phyloP scores from a whole-genome alignment of 2,329 filamentous ascomycete species.

The Diaporthe destruens region DNA sequence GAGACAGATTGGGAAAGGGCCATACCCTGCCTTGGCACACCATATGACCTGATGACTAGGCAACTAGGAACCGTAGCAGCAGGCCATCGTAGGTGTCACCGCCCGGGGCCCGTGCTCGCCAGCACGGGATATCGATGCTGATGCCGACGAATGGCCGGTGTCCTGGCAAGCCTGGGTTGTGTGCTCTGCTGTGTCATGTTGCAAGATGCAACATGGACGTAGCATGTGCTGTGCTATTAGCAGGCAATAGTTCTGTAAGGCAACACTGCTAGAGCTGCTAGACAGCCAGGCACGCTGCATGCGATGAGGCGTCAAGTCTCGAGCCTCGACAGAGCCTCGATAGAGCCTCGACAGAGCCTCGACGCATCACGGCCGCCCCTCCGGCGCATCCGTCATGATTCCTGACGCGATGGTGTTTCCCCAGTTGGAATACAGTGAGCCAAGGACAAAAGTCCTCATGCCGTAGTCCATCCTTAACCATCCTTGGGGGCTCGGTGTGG shows the following conservation, averaged over 20 bases:
- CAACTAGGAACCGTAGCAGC: constrained; percentile 15
- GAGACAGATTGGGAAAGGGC: constrained; percentile 26
- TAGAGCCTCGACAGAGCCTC: too few relatives aligned
- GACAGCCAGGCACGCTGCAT: not conserved
- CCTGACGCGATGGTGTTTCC: constrained; percentile 9
- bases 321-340: not conserved
- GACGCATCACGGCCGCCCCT: constrained; percentile 1
- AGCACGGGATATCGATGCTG: not conserved
- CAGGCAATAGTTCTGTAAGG: not conserved
- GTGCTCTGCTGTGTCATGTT: constrained; percentile 18
- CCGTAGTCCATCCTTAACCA: constrained; percentile 9
- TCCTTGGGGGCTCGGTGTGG: constrained; percentile 19
- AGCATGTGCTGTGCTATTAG: not conserved
- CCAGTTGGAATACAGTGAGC: constrained; percentile 22
- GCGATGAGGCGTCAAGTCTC: constrained; percentile 1
- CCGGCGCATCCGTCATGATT: constrained; percentile 4
- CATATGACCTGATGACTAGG: constrained; percentile 35
- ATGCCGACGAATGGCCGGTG: constrained; percentile 15
- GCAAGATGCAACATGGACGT: constrained; percentile 16
- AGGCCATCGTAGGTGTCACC: constrained; percentile 11
- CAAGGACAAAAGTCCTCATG: not conserved
- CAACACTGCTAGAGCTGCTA: not conserved
- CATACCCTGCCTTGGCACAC: constrained; percentile 7
- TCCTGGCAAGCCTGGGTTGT: not conserved
- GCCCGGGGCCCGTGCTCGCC: constrained; percentile 12